Percentiles rank a stretch among this genome's conserved stretches.
These are phyloP conservation scores for Pharnaceum exiguum DNA, from an alignment of 148 eudicot species.

Conservation along the genomic window DNA sequence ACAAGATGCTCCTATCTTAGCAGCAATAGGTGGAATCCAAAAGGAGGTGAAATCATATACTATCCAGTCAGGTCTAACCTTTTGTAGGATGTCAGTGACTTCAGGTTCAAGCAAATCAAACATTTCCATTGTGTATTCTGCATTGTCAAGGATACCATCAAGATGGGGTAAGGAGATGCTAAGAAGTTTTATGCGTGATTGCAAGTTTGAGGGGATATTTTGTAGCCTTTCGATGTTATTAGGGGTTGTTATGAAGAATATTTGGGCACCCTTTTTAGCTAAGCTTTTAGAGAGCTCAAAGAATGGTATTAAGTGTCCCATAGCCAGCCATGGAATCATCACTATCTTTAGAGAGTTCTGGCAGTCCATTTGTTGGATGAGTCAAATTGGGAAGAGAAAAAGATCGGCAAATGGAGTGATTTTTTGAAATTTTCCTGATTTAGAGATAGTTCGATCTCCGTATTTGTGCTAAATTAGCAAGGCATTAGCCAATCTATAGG, in stretches of 20 bases:
- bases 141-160: conserved; percentile 33
- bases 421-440: too few relatives aligned
- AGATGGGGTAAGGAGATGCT: conserved; percentile 37
- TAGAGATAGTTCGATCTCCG: too few relatives aligned
- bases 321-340: conserved; percentile 79
- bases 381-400: too few relatives aligned
- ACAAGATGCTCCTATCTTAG: conserved; percentile 22
- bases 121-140: conserved; percentile 71
- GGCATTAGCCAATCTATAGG: too few relatives aligned
- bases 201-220: conserved; percentile 32
- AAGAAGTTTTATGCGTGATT: conserved; percentile 26
- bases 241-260: conserved; percentile 61
- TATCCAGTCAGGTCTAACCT: conserved; percentile 48
- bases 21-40: conserved; percentile 49
- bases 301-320: conserved; percentile 67
- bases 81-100: conserved; percentile 26
- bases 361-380: too few relatives aligned
- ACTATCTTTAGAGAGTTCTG: conserved; percentile 39
- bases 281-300: conserved; percentile 42
- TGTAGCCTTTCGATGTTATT: conserved; percentile 47
- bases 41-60: conserved; percentile 60
- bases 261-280: conserved; percentile 42
- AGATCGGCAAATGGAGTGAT: too few relatives aligned
- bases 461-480: too few relatives aligned
- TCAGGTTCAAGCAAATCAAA: conserved; percentile 37